Percentiles rank a stretch among this genome's conserved stretches.
Evolutionary conservation across 1,284 basidiomycete genomes (phyloP).

Genomic region (Apiotrichum siamense): DNA sequence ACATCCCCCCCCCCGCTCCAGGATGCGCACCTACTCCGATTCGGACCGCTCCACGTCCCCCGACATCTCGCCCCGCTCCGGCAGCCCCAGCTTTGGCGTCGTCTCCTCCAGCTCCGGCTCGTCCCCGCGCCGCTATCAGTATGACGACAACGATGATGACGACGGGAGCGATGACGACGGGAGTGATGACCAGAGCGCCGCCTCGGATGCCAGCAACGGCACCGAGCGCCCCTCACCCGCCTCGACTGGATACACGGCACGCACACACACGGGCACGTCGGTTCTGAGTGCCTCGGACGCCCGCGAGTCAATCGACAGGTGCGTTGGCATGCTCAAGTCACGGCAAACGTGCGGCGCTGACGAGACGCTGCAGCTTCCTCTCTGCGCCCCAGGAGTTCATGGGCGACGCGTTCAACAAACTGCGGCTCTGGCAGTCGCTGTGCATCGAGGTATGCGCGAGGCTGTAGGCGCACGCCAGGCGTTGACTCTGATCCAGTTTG

Average conservation of each 20-base stretch:
- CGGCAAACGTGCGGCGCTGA: too few relatives aligned
- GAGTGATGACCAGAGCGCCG: background rate
- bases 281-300: constrained; percentile 9
- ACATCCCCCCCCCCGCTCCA: background rate
- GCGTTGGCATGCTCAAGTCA: background rate
- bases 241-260: background rate
- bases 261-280: background rate
- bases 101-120: background rate
- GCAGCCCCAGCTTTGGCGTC: background rate
- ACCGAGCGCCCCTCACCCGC: background rate
- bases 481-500: constrained; percentile 17
- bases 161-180: background rate
- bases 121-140: background rate
- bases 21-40: constrained; percentile 1
- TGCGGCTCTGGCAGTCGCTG: constrained; percentile 42
- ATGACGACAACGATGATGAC: background rate
- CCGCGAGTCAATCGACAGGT: constrained; percentile 7
- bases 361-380: constrained; percentile 13
- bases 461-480: too few relatives aligned
- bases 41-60: background rate
- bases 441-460: constrained; percentile 36
- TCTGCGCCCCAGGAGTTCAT: constrained; percentile 17
- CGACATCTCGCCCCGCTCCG: background rate
- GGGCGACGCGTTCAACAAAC: constrained; percentile 31
- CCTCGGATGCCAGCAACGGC: background rate